Evolutionary conservation across 2,329 filamentous ascomycete species (phyloP).

Genomic region (Cordyceps farinosa): DNA sequence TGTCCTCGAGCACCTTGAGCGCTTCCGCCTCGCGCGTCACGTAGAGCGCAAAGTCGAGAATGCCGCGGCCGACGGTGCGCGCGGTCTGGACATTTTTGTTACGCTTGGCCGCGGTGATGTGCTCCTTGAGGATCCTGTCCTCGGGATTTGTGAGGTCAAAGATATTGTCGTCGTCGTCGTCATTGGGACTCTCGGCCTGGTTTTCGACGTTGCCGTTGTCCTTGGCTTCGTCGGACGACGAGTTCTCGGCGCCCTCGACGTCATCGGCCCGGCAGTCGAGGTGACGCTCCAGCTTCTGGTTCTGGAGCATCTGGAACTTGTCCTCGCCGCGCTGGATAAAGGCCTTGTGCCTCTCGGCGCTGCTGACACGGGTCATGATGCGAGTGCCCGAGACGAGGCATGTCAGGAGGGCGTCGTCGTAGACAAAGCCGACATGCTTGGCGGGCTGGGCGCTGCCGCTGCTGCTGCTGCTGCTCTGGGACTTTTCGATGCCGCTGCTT

Average conservation of each 20-base stretch:
- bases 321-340: neutral
- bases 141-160: neutral
- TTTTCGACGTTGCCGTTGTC: neutral
- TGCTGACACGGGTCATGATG: neutral
- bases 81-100: neutral
- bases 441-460: neutral
- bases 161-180: neutral
- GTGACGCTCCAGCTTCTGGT: neutral
- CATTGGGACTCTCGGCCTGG: neutral
- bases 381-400: neutral
- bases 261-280: neutral
- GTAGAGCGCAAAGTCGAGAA: constrained; percentile 14
- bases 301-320: neutral
- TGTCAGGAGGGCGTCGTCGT: neutral
- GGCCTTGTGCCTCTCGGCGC: neutral
- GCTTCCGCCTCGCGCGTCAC: neutral
- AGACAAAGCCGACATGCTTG: neutral
- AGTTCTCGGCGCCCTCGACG: no score
- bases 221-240: no score
- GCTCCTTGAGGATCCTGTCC: neutral
- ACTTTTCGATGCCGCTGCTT: no score
- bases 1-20: neutral
- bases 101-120: neutral
- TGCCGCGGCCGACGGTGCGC: neutral
- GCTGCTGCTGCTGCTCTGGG: neutral